Conservation (phyloP, 768 basidiomycete genomes). For the Suillus variegatus region DNA sequence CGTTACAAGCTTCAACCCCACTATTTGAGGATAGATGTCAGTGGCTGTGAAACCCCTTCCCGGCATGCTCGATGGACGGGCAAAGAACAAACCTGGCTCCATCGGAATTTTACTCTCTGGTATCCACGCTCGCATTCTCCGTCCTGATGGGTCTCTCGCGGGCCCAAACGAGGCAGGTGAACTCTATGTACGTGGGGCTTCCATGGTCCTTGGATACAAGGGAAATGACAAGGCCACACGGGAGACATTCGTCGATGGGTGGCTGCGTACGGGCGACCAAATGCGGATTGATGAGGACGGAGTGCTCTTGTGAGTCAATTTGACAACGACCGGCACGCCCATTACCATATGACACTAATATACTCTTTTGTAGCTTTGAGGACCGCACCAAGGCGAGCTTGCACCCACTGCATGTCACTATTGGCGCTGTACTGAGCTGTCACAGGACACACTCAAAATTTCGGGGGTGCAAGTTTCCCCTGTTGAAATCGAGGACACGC, state of each 20-base stretch:
- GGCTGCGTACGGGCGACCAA: slow-evolving; percentile 68
- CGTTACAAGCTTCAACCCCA: background rate
- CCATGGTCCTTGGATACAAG: slow-evolving; percentile 63
- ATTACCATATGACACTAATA: background rate
- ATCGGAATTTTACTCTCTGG: slow-evolving; percentile 58
- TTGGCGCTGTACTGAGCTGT: background rate
- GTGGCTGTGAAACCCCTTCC: slow-evolving; percentile 37
- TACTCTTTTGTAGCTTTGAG: slow-evolving; percentile 47
- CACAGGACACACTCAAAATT: slow-evolving; percentile 69
- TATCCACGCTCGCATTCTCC: slow-evolving; percentile 54
- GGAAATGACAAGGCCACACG: slow-evolving; percentile 61
- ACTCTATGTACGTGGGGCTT: slow-evolving; percentile 51
- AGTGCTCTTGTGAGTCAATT: slow-evolving; percentile 53
- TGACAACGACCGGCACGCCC: background rate
- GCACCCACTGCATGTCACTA: slow-evolving; percentile 18
- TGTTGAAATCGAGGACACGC: slow-evolving; percentile 63
- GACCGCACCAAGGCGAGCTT: slow-evolving; percentile 60
- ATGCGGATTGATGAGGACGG: slow-evolving; percentile 56
- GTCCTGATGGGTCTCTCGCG: slow-evolving; percentile 53
- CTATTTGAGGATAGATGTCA: background rate
- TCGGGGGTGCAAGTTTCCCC: slow-evolving; percentile 77
- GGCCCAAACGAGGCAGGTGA: slow-evolving; percentile 60
- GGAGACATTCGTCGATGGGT: slow-evolving; percentile 63
- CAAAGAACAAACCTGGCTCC: slow-evolving; percentile 36
- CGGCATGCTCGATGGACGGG: slow-evolving; percentile 42